Conservation (phyloP, 352 stramenopile genomes). For the Globisporangium barbulae region DNA sequence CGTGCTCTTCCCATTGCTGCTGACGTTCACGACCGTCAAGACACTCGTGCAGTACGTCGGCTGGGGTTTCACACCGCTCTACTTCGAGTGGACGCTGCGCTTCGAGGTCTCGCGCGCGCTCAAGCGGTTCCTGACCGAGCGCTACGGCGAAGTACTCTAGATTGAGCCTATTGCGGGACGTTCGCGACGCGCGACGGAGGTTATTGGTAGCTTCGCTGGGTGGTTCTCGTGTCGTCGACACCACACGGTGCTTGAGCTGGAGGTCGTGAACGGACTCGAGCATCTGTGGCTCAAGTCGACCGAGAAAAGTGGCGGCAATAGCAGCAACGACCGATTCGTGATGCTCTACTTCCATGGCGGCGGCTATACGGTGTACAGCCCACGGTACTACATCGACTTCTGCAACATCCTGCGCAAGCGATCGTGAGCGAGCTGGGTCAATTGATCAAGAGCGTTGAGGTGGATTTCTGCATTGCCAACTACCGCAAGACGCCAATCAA, state of each 20-base stretch:
- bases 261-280: conserved; percentile 22
- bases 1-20: conserved; percentile 19
- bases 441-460: conserved; percentile 9
- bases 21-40: conserved; percentile 10
- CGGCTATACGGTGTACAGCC: conserved; percentile 18
- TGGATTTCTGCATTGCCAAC: conserved; percentile 38
- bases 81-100: conserved; percentile 36
- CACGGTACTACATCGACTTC: conserved; percentile 16
- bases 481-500: conserved; percentile 42
- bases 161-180: conserved; percentile 7
- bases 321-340: conserved; percentile 8
- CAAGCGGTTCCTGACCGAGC: conserved; percentile 21
- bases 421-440: neutral
- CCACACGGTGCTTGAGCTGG: conserved; percentile 19
- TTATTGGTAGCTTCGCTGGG: conserved; percentile 21
- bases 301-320: no score
- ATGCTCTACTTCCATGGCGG: conserved; percentile 21
- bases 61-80: conserved; percentile 12
- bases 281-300: conserved; percentile 18
- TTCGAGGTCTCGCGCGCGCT: conserved; percentile 35
- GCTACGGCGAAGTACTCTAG: conserved; percentile 23
- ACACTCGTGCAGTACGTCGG: conserved; percentile 6
- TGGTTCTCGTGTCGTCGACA: conserved; percentile 23
- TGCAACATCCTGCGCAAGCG: conserved; percentile 18
- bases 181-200: conserved; percentile 20